Conservation (phyloP, 2,329 filamentous ascomycete species). For the Pseudocercospora vitis region DNA sequence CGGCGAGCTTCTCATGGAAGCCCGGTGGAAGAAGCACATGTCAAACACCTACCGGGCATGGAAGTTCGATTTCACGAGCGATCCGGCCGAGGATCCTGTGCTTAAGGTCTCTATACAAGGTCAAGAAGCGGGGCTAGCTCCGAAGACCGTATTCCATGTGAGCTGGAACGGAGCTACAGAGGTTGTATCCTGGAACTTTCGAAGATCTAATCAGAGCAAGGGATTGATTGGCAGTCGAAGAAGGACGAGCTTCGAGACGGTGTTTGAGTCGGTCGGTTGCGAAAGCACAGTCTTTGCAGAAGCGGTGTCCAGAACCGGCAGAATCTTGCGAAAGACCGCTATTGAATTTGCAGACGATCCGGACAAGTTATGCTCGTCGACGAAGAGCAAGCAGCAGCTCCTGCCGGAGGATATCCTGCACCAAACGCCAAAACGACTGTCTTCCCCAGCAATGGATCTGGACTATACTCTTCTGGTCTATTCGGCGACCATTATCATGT, state of each 20-base stretch:
- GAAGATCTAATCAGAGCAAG: not conserved
- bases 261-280: conserved; percentile 5
- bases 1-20: conserved; percentile 51
- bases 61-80: conserved; percentile 49
- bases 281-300: not conserved
- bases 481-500: not conserved
- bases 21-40: conserved; percentile 34
- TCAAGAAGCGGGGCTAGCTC: not conserved
- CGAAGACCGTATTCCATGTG: conserved; percentile 45
- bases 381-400: not conserved
- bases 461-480: not conserved
- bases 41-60: conserved; percentile 51
- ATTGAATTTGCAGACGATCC: not conserved
- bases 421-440: not conserved
- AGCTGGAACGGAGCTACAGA: conserved; percentile 49
- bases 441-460: not conserved
- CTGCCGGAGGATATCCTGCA: not conserved
- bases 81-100: conserved; percentile 31
- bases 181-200: conserved; percentile 7
- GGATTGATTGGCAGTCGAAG: not conserved
- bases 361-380: not conserved
- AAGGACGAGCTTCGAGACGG: conserved; percentile 12
- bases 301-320: not conserved
- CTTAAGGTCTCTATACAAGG: conserved; percentile 25
- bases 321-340: not conserved